phyloP scores from a whole-genome alignment of 768 basidiomycete species.

The Phaeolepiota aurea region DNA sequence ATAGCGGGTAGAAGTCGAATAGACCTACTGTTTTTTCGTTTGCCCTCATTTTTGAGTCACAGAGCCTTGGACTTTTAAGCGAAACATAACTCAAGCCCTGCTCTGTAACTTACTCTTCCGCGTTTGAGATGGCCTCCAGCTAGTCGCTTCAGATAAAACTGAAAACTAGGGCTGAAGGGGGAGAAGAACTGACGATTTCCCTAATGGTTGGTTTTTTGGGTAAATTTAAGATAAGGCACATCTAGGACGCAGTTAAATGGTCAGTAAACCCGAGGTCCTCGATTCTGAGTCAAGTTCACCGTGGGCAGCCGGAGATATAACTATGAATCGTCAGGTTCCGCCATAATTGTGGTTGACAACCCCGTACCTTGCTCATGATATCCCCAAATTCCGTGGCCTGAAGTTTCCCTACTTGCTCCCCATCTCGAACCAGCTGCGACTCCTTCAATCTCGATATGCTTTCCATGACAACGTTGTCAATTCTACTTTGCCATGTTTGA shows the following conservation, averaged over 20 bases:
- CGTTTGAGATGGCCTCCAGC: conserved; percentile 57
- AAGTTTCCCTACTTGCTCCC: conserved; percentile 32
- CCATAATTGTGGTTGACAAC: not conserved
- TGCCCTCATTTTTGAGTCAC: conserved; percentile 56
- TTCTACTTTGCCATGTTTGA: conserved; percentile 60
- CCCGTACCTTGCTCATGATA: conserved; percentile 69
- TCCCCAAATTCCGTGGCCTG: conserved; percentile 71
- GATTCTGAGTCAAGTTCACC: too few species aligned
- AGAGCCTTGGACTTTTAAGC: conserved; percentile 54
- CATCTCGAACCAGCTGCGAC: conserved; percentile 49
- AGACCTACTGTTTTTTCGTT: conserved; percentile 67
- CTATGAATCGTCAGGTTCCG: conserved; percentile 25
- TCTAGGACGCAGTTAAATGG: too few species aligned
- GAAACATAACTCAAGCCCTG: not conserved
- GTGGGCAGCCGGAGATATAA: conserved; percentile 70
- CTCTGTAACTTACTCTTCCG: conserved; percentile 52
- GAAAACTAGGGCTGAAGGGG: too few species aligned
- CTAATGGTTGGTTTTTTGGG: conserved; percentile 45
- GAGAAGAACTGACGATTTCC: conserved; percentile 56
- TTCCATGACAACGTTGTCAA: conserved; percentile 68
- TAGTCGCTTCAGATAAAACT: too few species aligned
- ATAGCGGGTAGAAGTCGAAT: not conserved
- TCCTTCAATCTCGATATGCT: conserved; percentile 54
- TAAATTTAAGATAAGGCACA: conserved; percentile 56
- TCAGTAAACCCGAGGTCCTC: too few species aligned